A percentile compares a stretch with the other conserved stretches of the same genome.
phyloP scores from a whole-genome alignment of 2,329 filamentous ascomycete genomes.

The Claviceps fusiformis region DNA sequence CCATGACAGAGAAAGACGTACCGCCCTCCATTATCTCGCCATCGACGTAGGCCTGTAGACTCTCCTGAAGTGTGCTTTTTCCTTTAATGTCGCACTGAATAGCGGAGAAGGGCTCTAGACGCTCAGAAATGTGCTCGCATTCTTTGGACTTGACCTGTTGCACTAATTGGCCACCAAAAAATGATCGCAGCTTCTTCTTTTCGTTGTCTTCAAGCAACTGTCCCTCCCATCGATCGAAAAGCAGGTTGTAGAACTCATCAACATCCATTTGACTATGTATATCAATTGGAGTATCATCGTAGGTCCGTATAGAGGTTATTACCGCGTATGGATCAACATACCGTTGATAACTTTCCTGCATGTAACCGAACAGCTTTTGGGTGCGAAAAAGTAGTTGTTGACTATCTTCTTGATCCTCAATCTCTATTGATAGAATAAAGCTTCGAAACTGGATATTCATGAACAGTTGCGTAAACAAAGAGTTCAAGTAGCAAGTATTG shows the following conservation, averaged over 20 bases:
- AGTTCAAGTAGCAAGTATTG: slow-evolving; percentile 96
- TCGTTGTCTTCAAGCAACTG: slow-evolving; percentile 56
- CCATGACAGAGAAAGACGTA: slow-evolving; percentile 17
- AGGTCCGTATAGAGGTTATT: slow-evolving; percentile 65
- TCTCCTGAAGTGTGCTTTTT: slow-evolving; percentile 71
- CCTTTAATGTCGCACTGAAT: slow-evolving; percentile 96
- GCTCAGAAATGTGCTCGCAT: slow-evolving; percentile 84
- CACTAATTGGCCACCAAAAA: slow-evolving; percentile 84
- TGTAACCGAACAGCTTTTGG: slow-evolving; percentile 66
- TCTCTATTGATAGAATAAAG: slow-evolving; percentile 59
- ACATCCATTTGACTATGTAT: slow-evolving; percentile 92
- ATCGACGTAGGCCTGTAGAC: slow-evolving; percentile 86
- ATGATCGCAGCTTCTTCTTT: slow-evolving; percentile 61
- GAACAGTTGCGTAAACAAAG: slow-evolving; percentile 83
- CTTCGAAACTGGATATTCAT: slow-evolving; percentile 84
- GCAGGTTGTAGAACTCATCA: slow-evolving; percentile 89
- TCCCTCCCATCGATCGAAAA: slow-evolving; percentile 83
- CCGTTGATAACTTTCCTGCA: slow-evolving; percentile 71
- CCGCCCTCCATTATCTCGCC: slow-evolving; percentile 92
- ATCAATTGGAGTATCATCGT: slow-evolving; percentile 72
- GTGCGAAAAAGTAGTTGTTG: slow-evolving; percentile 65
- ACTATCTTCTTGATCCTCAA: slow-evolving; percentile 38
- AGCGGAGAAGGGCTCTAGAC: slow-evolving; percentile 80
- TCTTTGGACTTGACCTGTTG: slow-evolving; percentile 94
- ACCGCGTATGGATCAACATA: slow-evolving; percentile 60